Base-by-base conservation (phyloP, 331 rosid genomes). In the Rosa hybrid region DNA sequence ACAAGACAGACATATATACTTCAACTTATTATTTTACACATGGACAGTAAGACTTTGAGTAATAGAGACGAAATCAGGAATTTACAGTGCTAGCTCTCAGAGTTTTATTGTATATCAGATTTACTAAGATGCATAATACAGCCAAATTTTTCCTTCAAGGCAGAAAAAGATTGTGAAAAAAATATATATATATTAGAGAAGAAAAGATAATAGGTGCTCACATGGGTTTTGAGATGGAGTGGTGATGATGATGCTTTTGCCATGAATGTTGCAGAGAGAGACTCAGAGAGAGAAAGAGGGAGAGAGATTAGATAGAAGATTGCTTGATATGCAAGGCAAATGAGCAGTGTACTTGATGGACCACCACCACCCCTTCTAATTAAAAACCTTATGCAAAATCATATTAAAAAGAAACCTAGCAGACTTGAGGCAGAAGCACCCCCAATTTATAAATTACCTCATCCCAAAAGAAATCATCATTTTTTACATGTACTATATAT, bases 321-420 rank as follows among this genome's bases (percentile, higher is more conserved):
- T 90, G 98, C 98, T 94, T 94, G 91, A 90, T 80, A 81, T 75
- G 89, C 91, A 94, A 94, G 97, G 93, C 88, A 92, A 90, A 87
- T 88, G 90, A 89, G 79, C 90, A 83, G 86, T 85, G 84, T 88
- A 89, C 88, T 90, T 77, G 87, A 94, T 90, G 97, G 98, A 90
- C 96, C 98, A 86, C 94, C 92, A 90, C 92, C 91, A 80, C 85
- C 87, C 83, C 86, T 86, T 86, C 79, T 94, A 89, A 87, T 92
- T 78, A 86, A 56, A 71, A 81, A 68, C 72, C 77, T 75, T 80
- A 80, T 68, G 30, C 69, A 76, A 79, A 81, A 79, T 84, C 78
- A 81, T 83, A 72, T 81, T 39, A 39, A 67, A 13, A 76, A 78
- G 63, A 30, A 30, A 39, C 74, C 68, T 57, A 78, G 6, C 78